These are phyloP conservation scores for Arthrobotrys iridis DNA, from an alignment of 2,329 filamentous ascomycete genomes.

Conservation along the genomic window DNA sequence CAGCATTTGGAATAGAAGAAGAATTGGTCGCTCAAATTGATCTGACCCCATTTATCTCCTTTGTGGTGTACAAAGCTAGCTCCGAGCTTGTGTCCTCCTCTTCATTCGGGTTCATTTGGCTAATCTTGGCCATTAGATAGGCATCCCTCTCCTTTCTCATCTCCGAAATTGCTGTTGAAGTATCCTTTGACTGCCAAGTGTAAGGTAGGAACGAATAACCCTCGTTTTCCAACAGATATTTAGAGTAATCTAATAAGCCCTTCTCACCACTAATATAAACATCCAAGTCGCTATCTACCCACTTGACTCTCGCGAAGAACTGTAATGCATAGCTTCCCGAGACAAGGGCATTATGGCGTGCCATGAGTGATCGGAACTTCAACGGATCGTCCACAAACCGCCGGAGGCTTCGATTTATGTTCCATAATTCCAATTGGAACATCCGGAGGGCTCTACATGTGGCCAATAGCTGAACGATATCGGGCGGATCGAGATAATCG, in stretches of 20 bases:
- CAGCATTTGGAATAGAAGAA: neutral
- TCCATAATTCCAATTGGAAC: conserved; percentile 37
- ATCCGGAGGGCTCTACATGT: conserved; percentile 30
- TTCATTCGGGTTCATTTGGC: neutral
- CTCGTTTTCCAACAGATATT: conserved; percentile 21
- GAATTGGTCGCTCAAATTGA: no score
- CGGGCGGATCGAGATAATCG: conserved; percentile 26
- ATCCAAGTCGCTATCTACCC: conserved; percentile 43
- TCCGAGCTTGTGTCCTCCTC: neutral
- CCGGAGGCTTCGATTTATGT: conserved; percentile 38
- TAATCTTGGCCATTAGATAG: neutral
- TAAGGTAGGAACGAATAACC: conserved; percentile 33
- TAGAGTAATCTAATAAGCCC: conserved; percentile 2
- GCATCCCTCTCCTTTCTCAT: neutral
- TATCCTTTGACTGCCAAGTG: conserved; percentile 23
- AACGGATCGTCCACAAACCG: conserved; percentile 48
- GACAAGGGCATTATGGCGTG: conserved; percentile 42
- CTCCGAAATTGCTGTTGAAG: neutral
- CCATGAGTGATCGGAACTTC: conserved; percentile 45
- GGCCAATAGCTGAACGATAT: conserved; percentile 22
- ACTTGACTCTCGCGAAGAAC: conserved; percentile 41
- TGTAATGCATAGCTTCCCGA: conserved; percentile 50
- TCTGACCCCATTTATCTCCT: conserved; percentile 24
- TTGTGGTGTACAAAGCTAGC: neutral
- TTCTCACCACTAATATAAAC: conserved; percentile 25